Conservation (phyloP, 208 protist genomes). For the Crithidia acanthocephali region DNA sequence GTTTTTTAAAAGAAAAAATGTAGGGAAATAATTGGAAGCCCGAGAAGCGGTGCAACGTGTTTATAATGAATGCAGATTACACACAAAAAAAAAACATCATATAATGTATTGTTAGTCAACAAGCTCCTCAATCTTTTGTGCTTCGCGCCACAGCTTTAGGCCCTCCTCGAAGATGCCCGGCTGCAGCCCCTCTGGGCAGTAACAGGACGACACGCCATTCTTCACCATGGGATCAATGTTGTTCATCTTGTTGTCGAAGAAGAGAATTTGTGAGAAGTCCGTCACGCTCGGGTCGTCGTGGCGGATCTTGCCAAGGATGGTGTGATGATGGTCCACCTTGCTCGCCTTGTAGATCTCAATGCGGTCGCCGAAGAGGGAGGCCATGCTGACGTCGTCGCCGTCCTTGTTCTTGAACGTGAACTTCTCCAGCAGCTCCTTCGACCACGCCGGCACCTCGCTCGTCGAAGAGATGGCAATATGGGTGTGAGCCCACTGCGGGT, state of each 20-base stretch:
- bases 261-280: constrained; percentile 82
- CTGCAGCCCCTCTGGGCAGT: constrained; percentile 79
- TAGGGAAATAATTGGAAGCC: background rate
- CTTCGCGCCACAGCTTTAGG: constrained; percentile 54
- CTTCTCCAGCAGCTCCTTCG: constrained; percentile 67
- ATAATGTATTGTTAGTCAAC: background rate
- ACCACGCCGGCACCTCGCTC: constrained; percentile 84
- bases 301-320: constrained; percentile 48
- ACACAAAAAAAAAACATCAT: background rate
- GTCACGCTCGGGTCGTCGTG: constrained; percentile 39
- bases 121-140: constrained; percentile 4
- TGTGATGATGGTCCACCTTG: constrained; percentile 64
- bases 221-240: constrained; percentile 70
- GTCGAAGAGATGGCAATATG: constrained; percentile 82
- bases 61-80: background rate
- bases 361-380: constrained; percentile 64
- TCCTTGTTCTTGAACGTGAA: constrained; percentile 50
- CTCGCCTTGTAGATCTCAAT: constrained; percentile 76
- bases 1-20: too few species aligned
- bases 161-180: constrained; percentile 64
- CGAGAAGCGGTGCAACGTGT: background rate
- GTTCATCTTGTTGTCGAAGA: constrained; percentile 91
- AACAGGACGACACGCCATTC: constrained; percentile 72
- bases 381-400: constrained; percentile 52
- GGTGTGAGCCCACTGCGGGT: constrained; percentile 54